These are phyloP conservation scores for Penicillium bialowiezense DNA, from an alignment of 495 filamentous ascomycete species.

Conservation along the genomic window DNA sequence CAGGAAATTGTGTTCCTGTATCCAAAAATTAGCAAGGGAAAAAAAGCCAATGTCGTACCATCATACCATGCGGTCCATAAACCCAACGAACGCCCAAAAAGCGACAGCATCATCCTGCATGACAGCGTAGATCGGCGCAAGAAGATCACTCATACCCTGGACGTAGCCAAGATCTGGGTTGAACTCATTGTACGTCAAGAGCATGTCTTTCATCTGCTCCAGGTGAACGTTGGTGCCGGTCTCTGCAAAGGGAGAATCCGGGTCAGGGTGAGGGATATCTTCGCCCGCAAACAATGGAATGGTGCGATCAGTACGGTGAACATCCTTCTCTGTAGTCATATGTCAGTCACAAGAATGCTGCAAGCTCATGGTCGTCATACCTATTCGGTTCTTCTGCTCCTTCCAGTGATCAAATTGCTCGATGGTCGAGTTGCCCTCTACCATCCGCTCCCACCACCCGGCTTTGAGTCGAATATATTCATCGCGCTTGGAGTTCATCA, in stretches of 20 bases:
- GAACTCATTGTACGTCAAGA: constrained; percentile 96
- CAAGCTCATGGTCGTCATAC: constrained; percentile 47
- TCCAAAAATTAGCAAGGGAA: background rate
- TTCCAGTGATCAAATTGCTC: constrained; percentile 92
- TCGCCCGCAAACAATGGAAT: constrained; percentile 93
- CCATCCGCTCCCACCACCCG: constrained; percentile 92
- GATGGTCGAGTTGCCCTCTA: constrained; percentile 70
- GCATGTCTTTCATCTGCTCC: constrained; percentile 99
- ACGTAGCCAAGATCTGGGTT: constrained; percentile 93
- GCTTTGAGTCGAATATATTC: constrained; percentile 93
- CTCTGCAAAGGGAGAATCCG: constrained; percentile 89
- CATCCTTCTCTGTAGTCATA: constrained; percentile 79
- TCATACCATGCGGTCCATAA: constrained; percentile 88
- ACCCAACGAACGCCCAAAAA: constrained; percentile 94
- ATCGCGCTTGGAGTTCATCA: constrained; percentile 82
- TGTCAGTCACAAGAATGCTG: background rate
- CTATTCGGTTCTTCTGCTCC: constrained; percentile 89
- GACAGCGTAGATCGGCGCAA: constrained; percentile 94
- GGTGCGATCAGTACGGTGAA: constrained; percentile 91
- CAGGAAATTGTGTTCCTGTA: constrained; percentile 86
- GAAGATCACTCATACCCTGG: constrained; percentile 96
- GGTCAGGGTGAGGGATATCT: constrained; percentile 97
- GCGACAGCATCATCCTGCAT: constrained; percentile 95
- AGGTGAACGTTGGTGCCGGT: constrained; percentile 94
- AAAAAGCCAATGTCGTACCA: background rate